A percentile compares a stretch with the other conserved stretches of the same genome.
Conservation (phyloP, 352 stramenopile species). For the Phytophthora sp. region DNA sequence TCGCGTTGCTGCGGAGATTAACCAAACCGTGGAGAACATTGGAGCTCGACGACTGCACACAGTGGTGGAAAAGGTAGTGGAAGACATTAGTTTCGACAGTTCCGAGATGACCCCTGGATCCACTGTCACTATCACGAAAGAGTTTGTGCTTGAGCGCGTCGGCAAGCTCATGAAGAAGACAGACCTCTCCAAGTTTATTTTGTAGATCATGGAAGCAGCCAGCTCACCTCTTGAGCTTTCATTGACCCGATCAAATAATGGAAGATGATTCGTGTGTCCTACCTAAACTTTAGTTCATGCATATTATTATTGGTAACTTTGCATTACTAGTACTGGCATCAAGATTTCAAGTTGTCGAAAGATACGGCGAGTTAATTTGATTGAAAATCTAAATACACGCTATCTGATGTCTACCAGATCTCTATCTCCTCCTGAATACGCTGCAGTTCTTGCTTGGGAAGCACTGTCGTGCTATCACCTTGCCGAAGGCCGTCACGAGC, state of each 20-base stretch:
- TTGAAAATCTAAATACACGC: slow-evolving; percentile 12
- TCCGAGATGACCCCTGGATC: slow-evolving; percentile 88
- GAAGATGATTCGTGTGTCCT: slow-evolving; percentile 29
- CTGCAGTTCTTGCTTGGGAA: slow-evolving; percentile 73
- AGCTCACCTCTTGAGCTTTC: slow-evolving; percentile 18
- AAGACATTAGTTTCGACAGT: slow-evolving; percentile 98
- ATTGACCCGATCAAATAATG: slow-evolving; percentile 21
- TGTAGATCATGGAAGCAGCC: slow-evolving; percentile 73
- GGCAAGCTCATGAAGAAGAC: slow-evolving; percentile 95
- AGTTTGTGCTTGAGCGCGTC: slow-evolving; percentile 94
- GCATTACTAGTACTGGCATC: neutral
- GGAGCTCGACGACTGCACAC: slow-evolving; percentile 98
- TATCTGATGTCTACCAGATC: slow-evolving; percentile 52
- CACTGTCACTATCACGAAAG: slow-evolving; percentile 93
- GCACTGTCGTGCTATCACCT: slow-evolving; percentile 46
- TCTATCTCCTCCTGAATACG: slow-evolving; percentile 82
- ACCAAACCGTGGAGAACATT: slow-evolving; percentile 99
- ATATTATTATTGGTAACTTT: neutral
- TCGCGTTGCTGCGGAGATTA: slow-evolving; percentile 94
- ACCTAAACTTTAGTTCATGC: too few relatives aligned
- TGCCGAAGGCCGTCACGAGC: slow-evolving; percentile 55
- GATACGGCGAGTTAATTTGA: neutral
- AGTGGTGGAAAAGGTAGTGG: slow-evolving; percentile 98
- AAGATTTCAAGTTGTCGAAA: neutral
- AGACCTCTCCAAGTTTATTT: slow-evolving; percentile 98